These are phyloP conservation scores for Cystobasidiaceae sp. DNA, from an alignment of 1,284 basidiomycete species.

Conservation along the genomic window DNA sequence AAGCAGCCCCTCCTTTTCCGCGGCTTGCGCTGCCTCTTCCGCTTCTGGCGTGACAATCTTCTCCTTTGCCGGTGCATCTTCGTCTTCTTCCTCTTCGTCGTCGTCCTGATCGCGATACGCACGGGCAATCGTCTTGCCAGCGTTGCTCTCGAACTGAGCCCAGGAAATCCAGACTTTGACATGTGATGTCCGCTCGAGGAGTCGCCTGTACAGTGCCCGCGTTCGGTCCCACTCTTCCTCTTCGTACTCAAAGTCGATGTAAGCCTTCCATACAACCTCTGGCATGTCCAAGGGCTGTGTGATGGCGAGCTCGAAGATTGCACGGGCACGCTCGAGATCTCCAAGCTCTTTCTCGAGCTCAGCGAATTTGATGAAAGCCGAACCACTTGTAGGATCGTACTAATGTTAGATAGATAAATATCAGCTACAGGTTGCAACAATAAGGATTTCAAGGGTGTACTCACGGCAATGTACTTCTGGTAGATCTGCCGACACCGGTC, in stretches of 20 bases:
- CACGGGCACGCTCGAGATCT: slow-evolving; percentile 85
- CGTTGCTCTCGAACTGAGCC: slow-evolving; percentile 47
- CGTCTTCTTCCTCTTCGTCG: slow-evolving; percentile 70
- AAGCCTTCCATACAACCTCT: slow-evolving; percentile 65
- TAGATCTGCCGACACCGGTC: slow-evolving; percentile 88
- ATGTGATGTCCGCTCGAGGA: slow-evolving; percentile 81
- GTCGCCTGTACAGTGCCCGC: slow-evolving; percentile 80
- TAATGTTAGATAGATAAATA: slow-evolving; percentile 44
- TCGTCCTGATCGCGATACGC: slow-evolving; percentile 49
- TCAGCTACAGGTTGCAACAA: neutral
- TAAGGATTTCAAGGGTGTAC: slow-evolving; percentile 34
- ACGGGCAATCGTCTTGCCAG: slow-evolving; percentile 41
- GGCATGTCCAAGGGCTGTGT: slow-evolving; percentile 91
- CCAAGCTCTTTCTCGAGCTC: slow-evolving; percentile 89
- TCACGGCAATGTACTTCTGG: slow-evolving; percentile 85
- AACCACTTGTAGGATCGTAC: slow-evolving; percentile 82
- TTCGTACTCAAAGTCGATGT: slow-evolving; percentile 93
- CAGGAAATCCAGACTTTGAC: slow-evolving; percentile 65
- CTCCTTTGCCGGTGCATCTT: slow-evolving; percentile 54
- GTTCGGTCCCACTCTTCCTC: slow-evolving; percentile 85
- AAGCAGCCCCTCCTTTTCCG: slow-evolving; percentile 58
- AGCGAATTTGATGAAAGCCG: slow-evolving; percentile 95
- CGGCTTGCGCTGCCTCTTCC: slow-evolving; percentile 50
- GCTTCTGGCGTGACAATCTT: slow-evolving; percentile 48
- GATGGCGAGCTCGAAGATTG: slow-evolving; percentile 93